Evolutionary conservation across 2,329 filamentous ascomycete genomes (phyloP).

Genomic region (Xylaria sp.): DNA sequence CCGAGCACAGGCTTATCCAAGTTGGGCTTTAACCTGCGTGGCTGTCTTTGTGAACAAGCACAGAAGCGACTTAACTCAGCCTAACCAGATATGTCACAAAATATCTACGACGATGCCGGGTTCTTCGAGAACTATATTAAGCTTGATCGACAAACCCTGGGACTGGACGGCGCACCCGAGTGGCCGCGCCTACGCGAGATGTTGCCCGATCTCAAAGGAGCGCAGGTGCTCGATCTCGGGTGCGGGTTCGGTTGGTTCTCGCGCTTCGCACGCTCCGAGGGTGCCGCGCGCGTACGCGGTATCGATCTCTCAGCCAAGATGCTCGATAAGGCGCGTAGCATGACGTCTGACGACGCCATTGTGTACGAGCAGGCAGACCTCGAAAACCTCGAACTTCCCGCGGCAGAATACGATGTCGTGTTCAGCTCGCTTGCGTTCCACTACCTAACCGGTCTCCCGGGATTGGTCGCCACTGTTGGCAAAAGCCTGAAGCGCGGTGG

Average conservation of each 20-base stretch:
- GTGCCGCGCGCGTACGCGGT: constrained; percentile 51
- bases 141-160: constrained; percentile 55
- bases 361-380: constrained; percentile 51
- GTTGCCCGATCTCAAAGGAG: constrained; percentile 51
- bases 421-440: constrained; percentile 57
- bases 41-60: not conserved
- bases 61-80: not conserved
- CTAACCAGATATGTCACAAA: constrained; percentile 49
- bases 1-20: not conserved
- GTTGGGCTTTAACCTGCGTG: not conserved
- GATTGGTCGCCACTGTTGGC: constrained; percentile 49
- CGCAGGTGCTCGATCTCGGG: constrained; percentile 56
- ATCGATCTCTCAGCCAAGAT: constrained; percentile 59
- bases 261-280: constrained; percentile 55
- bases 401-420: constrained; percentile 51
- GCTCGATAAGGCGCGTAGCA: constrained; percentile 52
- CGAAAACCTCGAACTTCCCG: constrained; percentile 47
- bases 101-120: constrained; percentile 55
- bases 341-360: constrained; percentile 48
- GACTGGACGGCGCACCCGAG: constrained; percentile 56
- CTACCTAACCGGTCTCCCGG: constrained; percentile 52
- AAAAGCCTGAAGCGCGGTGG: constrained; percentile 43
- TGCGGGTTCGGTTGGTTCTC: constrained; percentile 61
- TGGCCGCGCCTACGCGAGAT: constrained; percentile 57
- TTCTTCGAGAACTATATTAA: constrained; percentile 58